Base-by-base conservation (phyloP, 768 basidiomycete species). In the Krasilnikovozyma curviuscula region DNA sequence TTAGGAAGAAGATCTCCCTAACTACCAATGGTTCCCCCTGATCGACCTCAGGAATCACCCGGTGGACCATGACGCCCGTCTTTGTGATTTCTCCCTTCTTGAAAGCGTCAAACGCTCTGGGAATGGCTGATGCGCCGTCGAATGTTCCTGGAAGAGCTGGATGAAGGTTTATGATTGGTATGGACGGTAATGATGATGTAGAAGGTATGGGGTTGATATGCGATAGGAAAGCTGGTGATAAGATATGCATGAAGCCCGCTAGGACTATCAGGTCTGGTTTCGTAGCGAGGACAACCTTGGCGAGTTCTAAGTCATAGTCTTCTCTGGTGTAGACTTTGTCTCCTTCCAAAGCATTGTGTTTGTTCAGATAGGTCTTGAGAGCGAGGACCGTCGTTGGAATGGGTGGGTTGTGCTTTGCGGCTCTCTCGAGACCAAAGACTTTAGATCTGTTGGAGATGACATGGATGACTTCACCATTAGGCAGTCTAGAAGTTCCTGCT, bases 211-310 rank as follows among this genome's bases (percentile, higher is more conserved):
- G 10, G 24, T 23, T 27, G 18, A 40, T 25, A 41, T 29, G 49
- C 25, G 16, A n/a, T 50, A 97, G 64, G 63, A 95, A 95, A 0
- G 67, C 68, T 44, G 83, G 78, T 49, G 79, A 77, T 50, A 95
- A 71, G 57, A 97, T 83, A 59, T 97, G 89, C 91, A 98, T 95
- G 84, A 86, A 98, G 0, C 93, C 93, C 0, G 91, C 93, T n/a
- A 97, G 71, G 7, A 97, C 82, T 40, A 97, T 74, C 23, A 91
- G 62, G 64, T 95, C 83, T 0, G 91, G 91, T 28, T 49, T 49
- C n/a, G 69, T 73, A 23, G 65, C 60, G 5, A 81, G 58, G 3
- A 85, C 76, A 44, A 76, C 71, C 28, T 72, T 66, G 7, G 83
- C 84, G 1, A 89, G 72, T 59, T 83, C 81, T 2, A 68, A 66